phyloP scores from a whole-genome alignment of 805 yeast genomes.

The Kodamaea sagamina region DNA sequence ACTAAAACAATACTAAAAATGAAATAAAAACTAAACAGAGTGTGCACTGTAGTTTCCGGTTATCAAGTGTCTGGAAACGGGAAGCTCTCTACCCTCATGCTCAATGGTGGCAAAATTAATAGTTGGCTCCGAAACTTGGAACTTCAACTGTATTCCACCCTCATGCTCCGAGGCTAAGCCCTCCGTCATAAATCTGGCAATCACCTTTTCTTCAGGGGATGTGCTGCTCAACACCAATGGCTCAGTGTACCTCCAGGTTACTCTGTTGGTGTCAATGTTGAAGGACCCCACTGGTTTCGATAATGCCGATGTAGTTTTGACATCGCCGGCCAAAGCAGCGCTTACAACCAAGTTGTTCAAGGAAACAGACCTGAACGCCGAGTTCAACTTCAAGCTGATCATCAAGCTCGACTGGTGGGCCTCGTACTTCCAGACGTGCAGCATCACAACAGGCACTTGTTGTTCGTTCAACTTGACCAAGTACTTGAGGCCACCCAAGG shows the following conservation, averaged over 20 bases:
- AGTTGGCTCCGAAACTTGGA: conserved; percentile 50
- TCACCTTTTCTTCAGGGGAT: conserved; percentile 59
- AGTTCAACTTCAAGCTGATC: conserved; percentile 62
- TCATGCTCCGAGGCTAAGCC: conserved; percentile 71
- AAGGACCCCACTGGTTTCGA: conserved; percentile 92
- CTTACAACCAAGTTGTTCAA: conserved; percentile 63
- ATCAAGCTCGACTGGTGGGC: conserved; percentile 82
- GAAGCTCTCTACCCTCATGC: conserved; percentile 34
- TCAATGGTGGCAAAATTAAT: conserved; percentile 42
- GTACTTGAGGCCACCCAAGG: conserved; percentile 82
- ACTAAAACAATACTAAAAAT: conserved; percentile 8
- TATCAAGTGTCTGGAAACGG: conserved; percentile 48
- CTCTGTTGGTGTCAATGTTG: conserved; percentile 80
- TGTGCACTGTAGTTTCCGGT: conserved; percentile 54
- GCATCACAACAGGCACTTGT: conserved; percentile 64
- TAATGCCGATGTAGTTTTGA: conserved; percentile 69
- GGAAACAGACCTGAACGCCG: conserved; percentile 38
- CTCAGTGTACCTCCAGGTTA: conserved; percentile 72
- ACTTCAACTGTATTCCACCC: conserved; percentile 72
- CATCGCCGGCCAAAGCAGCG: conserved; percentile 59
- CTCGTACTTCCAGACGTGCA: conserved; percentile 91
- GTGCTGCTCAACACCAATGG: conserved; percentile 39
- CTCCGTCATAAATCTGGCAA: conserved; percentile 83
- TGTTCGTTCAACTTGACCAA: conserved; percentile 47
- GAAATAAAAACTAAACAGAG: conserved; percentile 10